Base-by-base conservation (phyloP, 768 basidiomycete genomes). In the Leucosporidium creatinivorum region DNA sequence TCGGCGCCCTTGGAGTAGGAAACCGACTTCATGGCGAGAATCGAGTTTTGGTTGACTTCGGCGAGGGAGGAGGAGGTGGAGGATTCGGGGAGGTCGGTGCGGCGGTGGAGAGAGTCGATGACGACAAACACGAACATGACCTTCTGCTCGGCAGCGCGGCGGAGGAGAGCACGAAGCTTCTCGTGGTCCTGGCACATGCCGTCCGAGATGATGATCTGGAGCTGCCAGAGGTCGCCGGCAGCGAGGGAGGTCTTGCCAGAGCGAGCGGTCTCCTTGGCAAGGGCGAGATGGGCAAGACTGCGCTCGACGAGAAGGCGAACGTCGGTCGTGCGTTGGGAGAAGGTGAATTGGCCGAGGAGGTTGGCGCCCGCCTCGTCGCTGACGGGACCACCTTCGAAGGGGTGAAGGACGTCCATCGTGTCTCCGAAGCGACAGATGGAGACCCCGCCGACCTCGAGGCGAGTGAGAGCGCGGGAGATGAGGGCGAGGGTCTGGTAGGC, bases 101-200 rank as follows among this genome's bases (percentile, higher is more conserved):
- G 60, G 33, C 68, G 78, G 31, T 81, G 79, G 72, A 97, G 83
- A 4, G 93, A 91, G 78, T 99, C 96, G 66, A 98, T 82, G 66
- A 98, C 85, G 78, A 99, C 85, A 82, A 99, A 99, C 62, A 97
- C 93, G 61, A 99, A 84, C 88, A 98, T 87, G 73, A 98, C 87
- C 33, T 87, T 83, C 77, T 92, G 89, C 74, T 90, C 93, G 73
- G 88, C 85, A 6, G 94, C 96, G 72, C 84, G 85, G 47, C 96
- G 82, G 25, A 99, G 81, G 33, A 90, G 79, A 4, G 86, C 85
- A 48, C 88, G 85, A 59, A 99, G 82, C 72, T 83, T 82, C 51
- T 93, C 89, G 78, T 97, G 93, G 76, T 96, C 90, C 77, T 98
- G 92, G 76, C 93, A 98, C 73, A 97, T 89, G n/a, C 96, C 96